phyloP scores from a whole-genome alignment of 2,329 filamentous ascomycete genomes.

The Talaromyces sp. region DNA sequence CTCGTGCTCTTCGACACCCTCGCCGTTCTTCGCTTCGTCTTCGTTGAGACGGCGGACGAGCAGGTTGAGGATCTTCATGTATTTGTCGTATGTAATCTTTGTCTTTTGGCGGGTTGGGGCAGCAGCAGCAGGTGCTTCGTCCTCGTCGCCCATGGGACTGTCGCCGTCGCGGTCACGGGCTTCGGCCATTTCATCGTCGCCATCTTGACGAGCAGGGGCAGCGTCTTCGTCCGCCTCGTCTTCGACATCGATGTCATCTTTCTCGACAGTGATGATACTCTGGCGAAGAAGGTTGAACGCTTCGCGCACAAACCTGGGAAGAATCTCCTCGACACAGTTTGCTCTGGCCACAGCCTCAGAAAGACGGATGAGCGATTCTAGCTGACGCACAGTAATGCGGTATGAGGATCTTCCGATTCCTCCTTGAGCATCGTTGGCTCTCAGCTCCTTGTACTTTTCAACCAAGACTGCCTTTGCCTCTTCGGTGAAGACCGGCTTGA shows the following conservation, averaged over 20 bases:
- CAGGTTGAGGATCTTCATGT: slow-evolving; percentile 81
- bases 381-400: slow-evolving; percentile 91
- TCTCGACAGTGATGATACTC: slow-evolving; percentile 95
- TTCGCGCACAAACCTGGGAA: slow-evolving; percentile 78
- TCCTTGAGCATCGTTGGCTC: slow-evolving; percentile 88
- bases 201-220: slow-evolving; percentile 34
- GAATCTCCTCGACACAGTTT: slow-evolving; percentile 90
- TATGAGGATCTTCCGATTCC: slow-evolving; percentile 93
- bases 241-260: slow-evolving; percentile 93
- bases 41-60: slow-evolving; percentile 78
- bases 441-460: slow-evolving; percentile 89
- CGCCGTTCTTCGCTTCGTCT: slow-evolving; percentile 68
- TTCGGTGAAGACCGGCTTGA: slow-evolving; percentile 85
- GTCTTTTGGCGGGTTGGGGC: slow-evolving; percentile 57
- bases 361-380: slow-evolving; percentile 92
- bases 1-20: slow-evolving; percentile 79
- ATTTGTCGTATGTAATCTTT: slow-evolving; percentile 93
- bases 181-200: slow-evolving; percentile 43
- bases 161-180: slow-evolving; percentile 44
- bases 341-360: slow-evolving; percentile 98
- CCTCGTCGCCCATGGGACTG: slow-evolving; percentile 50
- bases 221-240: slow-evolving; percentile 60
- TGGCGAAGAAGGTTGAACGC: slow-evolving; percentile 87
- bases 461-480: slow-evolving; percentile 83
- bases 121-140: slow-evolving; percentile 39